phyloP scores from a whole-genome alignment of 2,329 filamentous ascomycete genomes.

The Hypoxylon sp. region DNA sequence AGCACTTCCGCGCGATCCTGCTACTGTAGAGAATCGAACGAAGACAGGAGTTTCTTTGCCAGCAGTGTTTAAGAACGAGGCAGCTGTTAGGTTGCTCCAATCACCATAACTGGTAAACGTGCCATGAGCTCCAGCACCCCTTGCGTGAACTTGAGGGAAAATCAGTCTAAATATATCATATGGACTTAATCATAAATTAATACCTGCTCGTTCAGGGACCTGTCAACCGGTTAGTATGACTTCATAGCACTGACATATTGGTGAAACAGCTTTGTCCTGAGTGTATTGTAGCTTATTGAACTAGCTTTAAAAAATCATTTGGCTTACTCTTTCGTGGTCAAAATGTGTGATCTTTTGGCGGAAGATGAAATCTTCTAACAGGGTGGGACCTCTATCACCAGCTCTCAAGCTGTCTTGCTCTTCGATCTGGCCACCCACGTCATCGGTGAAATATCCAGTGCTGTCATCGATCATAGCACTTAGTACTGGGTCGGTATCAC shows the following conservation, averaged over 20 bases:
- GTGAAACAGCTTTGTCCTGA: not conserved
- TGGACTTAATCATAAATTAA: conserved; percentile 15
- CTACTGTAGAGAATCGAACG: conserved; percentile 73
- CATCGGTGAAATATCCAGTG: conserved; percentile 72
- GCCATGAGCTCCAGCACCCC: conserved; percentile 72
- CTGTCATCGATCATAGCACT: conserved; percentile 67
- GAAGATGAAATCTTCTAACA: conserved; percentile 75
- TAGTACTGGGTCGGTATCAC: conserved; percentile 47
- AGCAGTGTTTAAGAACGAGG: conserved; percentile 67
- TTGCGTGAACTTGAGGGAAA: conserved; percentile 69
- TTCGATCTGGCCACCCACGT: conserved; percentile 76
- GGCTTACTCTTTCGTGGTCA: conserved; percentile 70
- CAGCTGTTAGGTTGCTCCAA: conserved; percentile 73
- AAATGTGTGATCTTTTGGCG: conserved; percentile 73
- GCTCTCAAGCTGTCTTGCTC: conserved; percentile 77
- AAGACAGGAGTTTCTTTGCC: conserved; percentile 72
- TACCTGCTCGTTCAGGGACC: conserved; percentile 53
- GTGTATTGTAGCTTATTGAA: not conserved
- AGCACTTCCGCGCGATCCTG: conserved; percentile 70
- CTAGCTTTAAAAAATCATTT: not conserved
- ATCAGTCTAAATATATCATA: conserved; percentile 54
- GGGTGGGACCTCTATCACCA: conserved; percentile 72
- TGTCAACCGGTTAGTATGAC: conserved; percentile 41
- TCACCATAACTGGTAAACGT: conserved; percentile 72
- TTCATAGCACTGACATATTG: not conserved